Evolutionary conservation across 2,329 filamentous ascomycete genomes (phyloP), one percentile per base, ranked within the genome.

Genomic region (Trichoderma guizhouense): DNA sequence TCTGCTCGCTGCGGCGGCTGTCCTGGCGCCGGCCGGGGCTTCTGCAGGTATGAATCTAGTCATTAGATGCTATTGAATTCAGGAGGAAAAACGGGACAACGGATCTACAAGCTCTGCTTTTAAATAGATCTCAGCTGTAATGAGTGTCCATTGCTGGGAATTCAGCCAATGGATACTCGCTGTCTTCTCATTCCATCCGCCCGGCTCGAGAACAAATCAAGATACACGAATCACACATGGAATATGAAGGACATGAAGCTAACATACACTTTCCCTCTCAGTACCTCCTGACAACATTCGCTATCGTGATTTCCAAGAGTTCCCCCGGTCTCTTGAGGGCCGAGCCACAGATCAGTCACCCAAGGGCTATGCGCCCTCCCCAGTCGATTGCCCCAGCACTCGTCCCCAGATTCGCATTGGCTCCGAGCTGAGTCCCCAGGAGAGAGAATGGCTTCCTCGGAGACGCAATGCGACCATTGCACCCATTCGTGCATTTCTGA

Each of bases 401-500:
- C 86, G 89, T 58, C 94, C 95, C 1, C 86, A 84, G 1, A 88
- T 97, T 69, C 90, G 94, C 75, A 93, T 92, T 60, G 81, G 82
- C 30, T 74, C 75, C 39, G 55, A 28, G 7, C 82, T 97, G 11
- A 95, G 93, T 3, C 76, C 84, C 18, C 85, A 91, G 71, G 95
- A 98, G 83, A 86, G 85, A 51, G 83, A 87, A 78, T 98, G 95
- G 94, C 85, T 97, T 15, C 79, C 88, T 65, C 85, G 85, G 73
- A 89, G 95, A 72, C 88, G 94, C 74, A 88, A 89, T 73, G 91
- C 91, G 74, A 97, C 94, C 0, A 83, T 95, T 21, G 82, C 89
- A 11, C 90, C 93, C n/a, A 91, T 98, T 87, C 88, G 86, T 70
- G 86, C 91, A 21, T 90, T 97, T 75, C 86, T 98, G 66, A 84